Evolutionary conservation across 495 filamentous ascomycete species (phyloP).

Genomic region (Xylaria cubensis): DNA sequence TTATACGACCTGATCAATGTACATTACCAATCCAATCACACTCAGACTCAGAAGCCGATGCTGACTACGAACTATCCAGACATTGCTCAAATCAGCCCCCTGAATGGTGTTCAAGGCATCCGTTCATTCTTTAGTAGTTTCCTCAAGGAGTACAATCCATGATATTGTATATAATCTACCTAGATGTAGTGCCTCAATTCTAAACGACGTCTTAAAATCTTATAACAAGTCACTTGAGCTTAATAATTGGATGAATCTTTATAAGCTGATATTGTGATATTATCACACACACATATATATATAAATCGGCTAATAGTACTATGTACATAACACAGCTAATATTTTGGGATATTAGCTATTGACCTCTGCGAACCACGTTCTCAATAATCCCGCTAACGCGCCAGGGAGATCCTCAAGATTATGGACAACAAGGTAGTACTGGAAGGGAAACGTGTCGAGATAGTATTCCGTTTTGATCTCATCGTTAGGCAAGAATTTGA

Average conservation of each 20-base stretch:
- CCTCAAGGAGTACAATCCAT: conserved; percentile 18
- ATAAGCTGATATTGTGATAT: background rate
- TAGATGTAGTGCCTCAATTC: conserved; percentile 26
- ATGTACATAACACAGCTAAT: background rate
- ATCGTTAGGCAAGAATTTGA: conserved; percentile 38
- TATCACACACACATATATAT: conserved; percentile 17
- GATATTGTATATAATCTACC: background rate
- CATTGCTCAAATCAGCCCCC: conserved; percentile 35
- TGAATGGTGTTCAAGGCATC: conserved; percentile 27
- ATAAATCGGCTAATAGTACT: background rate
- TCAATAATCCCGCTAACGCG: conserved; percentile 84
- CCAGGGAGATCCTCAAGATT: conserved; percentile 89
- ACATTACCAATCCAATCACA: conserved; percentile 35
- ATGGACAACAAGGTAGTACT: conserved; percentile 92
- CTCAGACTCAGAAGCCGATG: background rate
- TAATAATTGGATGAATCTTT: background rate
- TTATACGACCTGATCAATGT: conserved; percentile 76
- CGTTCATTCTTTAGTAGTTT: conserved; percentile 36
- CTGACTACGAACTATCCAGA: conserved; percentile 36
- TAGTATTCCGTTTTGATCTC: conserved; percentile 80
- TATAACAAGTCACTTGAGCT: background rate
- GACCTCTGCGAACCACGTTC: conserved; percentile 97
- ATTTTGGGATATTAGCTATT: conserved; percentile 40
- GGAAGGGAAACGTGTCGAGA: conserved; percentile 93
- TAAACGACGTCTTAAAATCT: background rate